Percentiles rank a stretch among this genome's conserved stretches.
Conservation (phyloP, 352 stramenopile genomes). For the Phytopythium oedochilum region DNA sequence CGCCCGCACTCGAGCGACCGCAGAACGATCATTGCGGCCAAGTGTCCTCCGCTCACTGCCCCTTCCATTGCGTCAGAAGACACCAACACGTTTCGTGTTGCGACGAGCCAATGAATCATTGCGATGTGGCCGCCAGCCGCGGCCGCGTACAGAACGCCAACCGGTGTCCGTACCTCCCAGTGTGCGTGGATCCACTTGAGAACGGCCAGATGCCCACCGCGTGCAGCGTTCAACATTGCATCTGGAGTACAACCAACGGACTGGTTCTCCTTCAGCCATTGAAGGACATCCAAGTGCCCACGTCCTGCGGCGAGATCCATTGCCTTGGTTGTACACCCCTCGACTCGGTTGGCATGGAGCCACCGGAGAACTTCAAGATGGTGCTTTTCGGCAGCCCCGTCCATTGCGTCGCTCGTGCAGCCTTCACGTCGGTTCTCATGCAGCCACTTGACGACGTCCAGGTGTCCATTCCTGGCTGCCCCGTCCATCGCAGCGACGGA, state of each 20-base stretch:
- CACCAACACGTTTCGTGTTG: background rate
- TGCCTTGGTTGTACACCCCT: slow-evolving; percentile 18
- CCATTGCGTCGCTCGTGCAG: slow-evolving; percentile 22
- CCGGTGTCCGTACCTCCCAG: background rate
- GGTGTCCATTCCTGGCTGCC: slow-evolving; percentile 17
- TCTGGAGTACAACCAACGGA: background rate
- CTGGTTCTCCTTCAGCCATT: background rate
- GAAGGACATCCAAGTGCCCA: slow-evolving; percentile 8
- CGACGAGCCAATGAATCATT: background rate
- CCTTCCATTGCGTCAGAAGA: background rate
- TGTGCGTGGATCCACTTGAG: background rate
- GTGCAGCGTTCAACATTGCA: background rate
- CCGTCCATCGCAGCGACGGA: slow-evolving; percentile 15
- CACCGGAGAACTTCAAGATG: slow-evolving; percentile 20
- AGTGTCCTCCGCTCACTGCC: background rate
- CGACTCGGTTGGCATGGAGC: slow-evolving; percentile 15
- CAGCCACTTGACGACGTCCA: too few species aligned
- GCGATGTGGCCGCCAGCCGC: background rate
- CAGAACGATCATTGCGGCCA: background rate
- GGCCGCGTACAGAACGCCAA: too few species aligned
- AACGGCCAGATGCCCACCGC: background rate
- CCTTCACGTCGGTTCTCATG: slow-evolving; percentile 26
- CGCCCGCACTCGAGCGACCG: background rate
- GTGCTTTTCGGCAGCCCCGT: slow-evolving; percentile 19
- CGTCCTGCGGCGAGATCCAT: slow-evolving; percentile 18